phyloP scores from a whole-genome alignment of 2,329 filamentous ascomycete genomes.

The Monosporascus ibericus region DNA sequence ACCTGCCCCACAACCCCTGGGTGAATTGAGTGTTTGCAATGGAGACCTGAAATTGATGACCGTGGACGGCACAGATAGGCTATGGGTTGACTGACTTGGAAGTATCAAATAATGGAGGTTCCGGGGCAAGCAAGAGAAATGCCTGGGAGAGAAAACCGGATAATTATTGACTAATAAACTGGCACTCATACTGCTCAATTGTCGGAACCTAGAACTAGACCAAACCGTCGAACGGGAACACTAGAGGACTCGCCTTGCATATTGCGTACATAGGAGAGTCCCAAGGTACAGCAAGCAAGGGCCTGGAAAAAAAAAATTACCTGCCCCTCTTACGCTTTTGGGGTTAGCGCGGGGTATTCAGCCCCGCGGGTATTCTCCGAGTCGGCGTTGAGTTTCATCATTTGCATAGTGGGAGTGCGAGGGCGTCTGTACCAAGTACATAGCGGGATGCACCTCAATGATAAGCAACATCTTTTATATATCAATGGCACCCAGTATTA shows the following conservation, averaged over 20 bases:
- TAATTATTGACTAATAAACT: background rate
- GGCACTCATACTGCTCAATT: background rate
- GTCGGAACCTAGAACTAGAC: background rate
- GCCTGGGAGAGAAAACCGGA: background rate
- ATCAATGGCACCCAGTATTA: too few species aligned
- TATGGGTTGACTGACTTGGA: background rate
- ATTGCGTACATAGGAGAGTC: too few species aligned
- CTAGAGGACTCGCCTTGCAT: background rate
- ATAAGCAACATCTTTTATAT: too few species aligned
- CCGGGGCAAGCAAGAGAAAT: background rate
- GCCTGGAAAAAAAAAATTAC: constrained; percentile 7
- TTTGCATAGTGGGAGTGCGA: background rate
- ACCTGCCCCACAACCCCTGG: constrained; percentile 10
- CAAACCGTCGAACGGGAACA: background rate
- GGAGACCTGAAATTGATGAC: background rate
- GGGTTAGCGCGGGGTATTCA: constrained; percentile 12
- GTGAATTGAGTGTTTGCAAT: background rate
- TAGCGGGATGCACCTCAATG: background rate
- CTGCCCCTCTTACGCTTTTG: constrained; percentile 26
- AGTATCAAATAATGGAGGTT: background rate
- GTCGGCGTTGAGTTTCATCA: background rate
- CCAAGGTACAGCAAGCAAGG: background rate
- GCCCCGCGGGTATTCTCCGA: background rate
- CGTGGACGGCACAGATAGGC: background rate
- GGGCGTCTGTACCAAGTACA: background rate